Evolutionary conservation across 108 stramenopile species (phyloP).

Genomic region (Schizochytrium sp.): DNA sequence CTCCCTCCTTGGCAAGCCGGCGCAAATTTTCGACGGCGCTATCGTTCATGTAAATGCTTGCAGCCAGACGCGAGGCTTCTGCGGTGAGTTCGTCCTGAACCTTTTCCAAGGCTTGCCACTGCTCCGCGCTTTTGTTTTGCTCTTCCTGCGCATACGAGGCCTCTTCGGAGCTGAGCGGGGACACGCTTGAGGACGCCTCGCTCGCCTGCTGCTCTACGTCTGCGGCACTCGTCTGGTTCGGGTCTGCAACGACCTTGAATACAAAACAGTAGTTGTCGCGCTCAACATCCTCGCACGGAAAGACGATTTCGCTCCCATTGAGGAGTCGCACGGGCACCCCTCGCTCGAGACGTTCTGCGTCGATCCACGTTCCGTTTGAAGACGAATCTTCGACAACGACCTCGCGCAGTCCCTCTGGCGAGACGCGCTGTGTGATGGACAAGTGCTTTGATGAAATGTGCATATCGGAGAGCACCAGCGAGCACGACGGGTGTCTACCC

Average conservation of each 20-base stretch:
- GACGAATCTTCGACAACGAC: neutral
- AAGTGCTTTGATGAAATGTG: neutral
- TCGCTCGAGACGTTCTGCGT: neutral
- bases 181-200: neutral
- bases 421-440: neutral
- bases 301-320: neutral
- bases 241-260: neutral
- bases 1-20: neutral
- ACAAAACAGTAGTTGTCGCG: neutral
- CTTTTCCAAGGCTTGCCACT: neutral
- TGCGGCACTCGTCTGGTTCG: neutral
- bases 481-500: neutral
- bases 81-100: neutral
- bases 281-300: neutral
- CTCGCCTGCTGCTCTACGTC: neutral
- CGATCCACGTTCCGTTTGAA: neutral
- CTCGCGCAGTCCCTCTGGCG: neutral
- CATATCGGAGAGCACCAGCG: neutral
- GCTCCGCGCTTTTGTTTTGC: neutral
- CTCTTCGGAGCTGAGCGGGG: neutral
- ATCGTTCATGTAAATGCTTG: slow-evolving; percentile 2
- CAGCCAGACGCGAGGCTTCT: neutral
- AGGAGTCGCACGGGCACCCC: neutral
- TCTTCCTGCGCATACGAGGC: neutral
- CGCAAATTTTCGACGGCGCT: neutral